Percentiles rank a stretch among this genome's conserved stretches.
These are phyloP conservation scores for Pseudogymnoascus sp. DNA, from an alignment of 2,329 filamentous ascomycete species.

Conservation along the genomic window DNA sequence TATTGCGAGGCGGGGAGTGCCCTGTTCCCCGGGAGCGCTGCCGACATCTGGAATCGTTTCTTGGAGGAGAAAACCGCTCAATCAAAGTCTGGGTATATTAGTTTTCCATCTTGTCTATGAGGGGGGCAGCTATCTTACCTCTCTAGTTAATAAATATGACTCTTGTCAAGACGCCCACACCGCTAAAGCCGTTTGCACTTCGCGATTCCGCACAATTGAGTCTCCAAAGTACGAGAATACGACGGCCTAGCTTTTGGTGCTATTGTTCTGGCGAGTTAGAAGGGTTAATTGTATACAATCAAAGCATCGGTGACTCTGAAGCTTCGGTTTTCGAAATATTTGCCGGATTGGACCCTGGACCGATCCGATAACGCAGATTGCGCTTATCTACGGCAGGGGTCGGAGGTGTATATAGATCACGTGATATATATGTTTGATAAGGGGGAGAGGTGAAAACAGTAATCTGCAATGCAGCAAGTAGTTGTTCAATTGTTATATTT, in stretches of 20 bases:
- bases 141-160: background rate
- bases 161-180: background rate
- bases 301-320: background rate
- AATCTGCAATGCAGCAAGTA: background rate
- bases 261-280: background rate
- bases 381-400: background rate
- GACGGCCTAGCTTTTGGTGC: background rate
- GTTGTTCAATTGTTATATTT: background rate
- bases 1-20: conserved; percentile 88
- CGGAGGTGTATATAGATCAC: background rate
- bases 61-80: too few relatives aligned
- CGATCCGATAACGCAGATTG: background rate
- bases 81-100: background rate
- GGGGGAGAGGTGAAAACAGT: too few relatives aligned
- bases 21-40: conserved; percentile 58
- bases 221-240: background rate
- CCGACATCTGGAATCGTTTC: conserved; percentile 42
- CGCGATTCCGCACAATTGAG: background rate
- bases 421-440: background rate
- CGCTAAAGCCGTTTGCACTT: background rate
- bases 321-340: background rate
- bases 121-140: background rate
- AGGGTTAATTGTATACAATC: background rate
- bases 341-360: background rate
- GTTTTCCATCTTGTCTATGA: background rate